Evolutionary conservation across 352 stramenopile species (phyloP).

Genomic region (Globisporangium nunn): DNA sequence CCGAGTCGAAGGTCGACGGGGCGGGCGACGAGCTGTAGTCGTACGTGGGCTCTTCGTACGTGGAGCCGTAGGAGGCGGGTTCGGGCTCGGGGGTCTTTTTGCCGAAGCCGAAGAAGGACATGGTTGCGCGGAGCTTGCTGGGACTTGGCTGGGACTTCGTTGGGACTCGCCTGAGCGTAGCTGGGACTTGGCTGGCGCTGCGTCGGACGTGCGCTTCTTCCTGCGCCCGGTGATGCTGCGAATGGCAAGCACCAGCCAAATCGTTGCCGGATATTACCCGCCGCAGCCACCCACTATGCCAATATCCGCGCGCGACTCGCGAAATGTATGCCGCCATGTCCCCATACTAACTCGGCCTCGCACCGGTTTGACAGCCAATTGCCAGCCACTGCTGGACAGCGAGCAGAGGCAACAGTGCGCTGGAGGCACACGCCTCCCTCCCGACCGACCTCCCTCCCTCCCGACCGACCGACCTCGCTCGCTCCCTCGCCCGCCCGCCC

Average conservation of each 20-base stretch:
- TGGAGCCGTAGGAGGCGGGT: constrained; percentile 25
- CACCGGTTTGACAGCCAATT: neutral
- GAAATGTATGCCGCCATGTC: too few species aligned
- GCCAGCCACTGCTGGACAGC: neutral
- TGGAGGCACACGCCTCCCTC: neutral
- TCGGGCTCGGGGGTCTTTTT: constrained; percentile 60
- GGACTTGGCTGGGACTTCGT: too few species aligned
- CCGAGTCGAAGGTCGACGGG: constrained; percentile 38
- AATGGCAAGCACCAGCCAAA: neutral
- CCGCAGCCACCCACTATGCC: too few species aligned
- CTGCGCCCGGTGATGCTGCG: constrained; percentile 6
- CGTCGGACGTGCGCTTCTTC: neutral
- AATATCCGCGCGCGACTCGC: too few species aligned
- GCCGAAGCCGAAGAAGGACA: constrained; percentile 82
- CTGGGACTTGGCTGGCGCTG: too few species aligned
- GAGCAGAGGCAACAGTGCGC: neutral
- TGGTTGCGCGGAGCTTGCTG: constrained; percentile 14
- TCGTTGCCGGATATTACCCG: neutral
- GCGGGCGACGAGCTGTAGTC: constrained; percentile 51
- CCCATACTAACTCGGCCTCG: too few species aligned
- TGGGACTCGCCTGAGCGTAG: too few species aligned
- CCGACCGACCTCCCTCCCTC: too few species aligned
- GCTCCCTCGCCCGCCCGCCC: neutral
- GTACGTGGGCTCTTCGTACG: constrained; percentile 70
- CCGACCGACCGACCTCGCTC: too few species aligned